phyloP scores from a whole-genome alignment of 148 eudicot species.

The Gaultheria prostrata region DNA sequence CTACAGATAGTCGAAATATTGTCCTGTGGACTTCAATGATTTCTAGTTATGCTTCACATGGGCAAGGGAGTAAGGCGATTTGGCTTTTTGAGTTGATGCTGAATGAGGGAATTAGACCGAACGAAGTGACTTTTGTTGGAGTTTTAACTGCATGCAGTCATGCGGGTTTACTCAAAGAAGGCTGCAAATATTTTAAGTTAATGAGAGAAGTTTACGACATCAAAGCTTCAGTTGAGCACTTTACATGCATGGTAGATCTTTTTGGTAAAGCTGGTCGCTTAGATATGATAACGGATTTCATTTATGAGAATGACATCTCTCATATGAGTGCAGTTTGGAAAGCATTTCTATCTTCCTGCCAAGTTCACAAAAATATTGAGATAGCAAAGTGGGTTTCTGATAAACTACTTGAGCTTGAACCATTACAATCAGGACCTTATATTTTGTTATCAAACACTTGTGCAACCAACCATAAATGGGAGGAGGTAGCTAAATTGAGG shows the following conservation, averaged over 20 bases:
- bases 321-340: slow-evolving; percentile 72
- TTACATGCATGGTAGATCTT: slow-evolving; percentile 80
- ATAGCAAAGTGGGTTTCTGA: slow-evolving; percentile 64
- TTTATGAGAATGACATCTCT: slow-evolving; percentile 46
- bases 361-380: slow-evolving; percentile 63
- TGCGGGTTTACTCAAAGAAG: slow-evolving; percentile 65
- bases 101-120: slow-evolving; percentile 55
- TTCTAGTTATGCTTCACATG: slow-evolving; percentile 63
- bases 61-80: slow-evolving; percentile 58
- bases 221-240: slow-evolving; percentile 63
- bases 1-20: slow-evolving; percentile 40
- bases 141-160: slow-evolving; percentile 74
- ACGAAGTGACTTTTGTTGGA: slow-evolving; percentile 65
- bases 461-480: slow-evolving; percentile 60
- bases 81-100: slow-evolving; percentile 55
- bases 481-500: slow-evolving; percentile 65
- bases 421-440: slow-evolving; percentile 55
- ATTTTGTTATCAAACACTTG: slow-evolving; percentile 63
- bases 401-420: slow-evolving; percentile 65
- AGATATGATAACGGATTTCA: slow-evolving; percentile 57
- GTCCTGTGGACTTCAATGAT: slow-evolving; percentile 75
- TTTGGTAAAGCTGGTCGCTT: slow-evolving; percentile 75
- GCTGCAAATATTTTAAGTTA: slow-evolving; percentile 49
- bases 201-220: slow-evolving; percentile 65
- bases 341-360: slow-evolving; percentile 73